A percentile compares a stretch with the other conserved stretches of the same genome.
These are phyloP conservation scores for Jamesozyma spencerorum DNA, from an alignment of 805 yeast genomes.

Conservation along the genomic window DNA sequence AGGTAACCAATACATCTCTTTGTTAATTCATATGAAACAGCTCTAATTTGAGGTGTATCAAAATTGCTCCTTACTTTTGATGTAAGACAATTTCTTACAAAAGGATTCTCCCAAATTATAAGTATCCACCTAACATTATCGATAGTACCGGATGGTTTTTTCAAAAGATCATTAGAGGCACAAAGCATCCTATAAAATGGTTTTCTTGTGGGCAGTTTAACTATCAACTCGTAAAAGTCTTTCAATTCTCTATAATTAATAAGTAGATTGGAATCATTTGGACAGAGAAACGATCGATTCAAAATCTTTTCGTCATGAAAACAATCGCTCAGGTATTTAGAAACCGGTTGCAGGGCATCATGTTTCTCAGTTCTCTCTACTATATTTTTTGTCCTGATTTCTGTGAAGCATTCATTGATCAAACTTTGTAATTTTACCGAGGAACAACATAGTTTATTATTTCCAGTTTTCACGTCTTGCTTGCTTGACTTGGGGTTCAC, in stretches of 20 bases:
- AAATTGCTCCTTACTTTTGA: slow-evolving; percentile 20
- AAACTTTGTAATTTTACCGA: slow-evolving; percentile 4
- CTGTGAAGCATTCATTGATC: slow-evolving; percentile 3
- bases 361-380: slow-evolving; percentile 8
- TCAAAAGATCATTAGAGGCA: slow-evolving; percentile 44
- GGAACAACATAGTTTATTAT: slow-evolving; percentile 5
- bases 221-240: slow-evolving; percentile 37
- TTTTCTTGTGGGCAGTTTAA: slow-evolving; percentile 47
- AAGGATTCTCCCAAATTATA: slow-evolving; percentile 62
- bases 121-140: slow-evolving; percentile 47
- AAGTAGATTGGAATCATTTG: slow-evolving; percentile 17
- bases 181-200: slow-evolving; percentile 50
- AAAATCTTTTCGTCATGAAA: slow-evolving; percentile 42
- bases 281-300: slow-evolving; percentile 44
- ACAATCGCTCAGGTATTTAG: slow-evolving; percentile 35
- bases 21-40: slow-evolving; percentile 56
- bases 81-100: slow-evolving; percentile 38
- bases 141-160: slow-evolving; percentile 32
- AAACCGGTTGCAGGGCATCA: slow-evolving; percentile 41
- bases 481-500: background rate
- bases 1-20: slow-evolving; percentile 63
- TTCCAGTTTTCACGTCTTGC: background rate
- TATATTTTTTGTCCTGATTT: background rate
- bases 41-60: slow-evolving; percentile 43
- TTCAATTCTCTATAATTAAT: slow-evolving; percentile 42